Evolutionary conservation across 129 eudicot genomes (phyloP), one percentile per base, ranked within the genome.

Genomic region (Flaveria bidentis): DNA sequence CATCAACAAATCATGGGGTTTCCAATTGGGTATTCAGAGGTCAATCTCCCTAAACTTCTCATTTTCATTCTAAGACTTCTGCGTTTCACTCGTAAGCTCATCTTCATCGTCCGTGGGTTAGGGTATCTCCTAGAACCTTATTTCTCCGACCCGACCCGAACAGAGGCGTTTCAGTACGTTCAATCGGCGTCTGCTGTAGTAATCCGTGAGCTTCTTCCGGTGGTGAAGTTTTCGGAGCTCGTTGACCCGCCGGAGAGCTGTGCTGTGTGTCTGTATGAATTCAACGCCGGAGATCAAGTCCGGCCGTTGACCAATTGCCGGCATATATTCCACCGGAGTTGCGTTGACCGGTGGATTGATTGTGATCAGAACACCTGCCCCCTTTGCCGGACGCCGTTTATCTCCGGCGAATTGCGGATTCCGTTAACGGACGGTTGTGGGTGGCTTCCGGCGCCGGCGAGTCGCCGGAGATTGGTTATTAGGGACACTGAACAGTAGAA

Each of bases 271-370:
- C 33, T 95, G 83, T 87, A 87, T 84, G 99, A 95, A 22, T 95
- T 89, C 45, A 85, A 82, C 9, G 77, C 26, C 13, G 86, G 73
- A 41, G 97, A 95, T 39, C 96, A 95, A 91, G 86, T 95, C 89
- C 90, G 99, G 45, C 84, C 75, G 81, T 71, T 95, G 70, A 80
- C 92, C 17, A 95, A 91, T 62, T 95, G 99, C 87, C 78, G 87
- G 30, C 99, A 95, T 75, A 71, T 95, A 17, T 95, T 95, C 12
- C 99, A 95, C 75, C 69, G 92, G 83, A 46, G 81, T 55, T 95
- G 99, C 57, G 62, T 95, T 65, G 97, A 95, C 91, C 89, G 97
- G 42, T 95, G 99, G 99, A 89, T 95, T 88, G 97, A 91, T 72
- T 96, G 91, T 42, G 99, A 91, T 82, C 94, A 90, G 85, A 89